Conservation (phyloP, 2,329 filamentous ascomycete species). For the Penicillium sp. region DNA sequence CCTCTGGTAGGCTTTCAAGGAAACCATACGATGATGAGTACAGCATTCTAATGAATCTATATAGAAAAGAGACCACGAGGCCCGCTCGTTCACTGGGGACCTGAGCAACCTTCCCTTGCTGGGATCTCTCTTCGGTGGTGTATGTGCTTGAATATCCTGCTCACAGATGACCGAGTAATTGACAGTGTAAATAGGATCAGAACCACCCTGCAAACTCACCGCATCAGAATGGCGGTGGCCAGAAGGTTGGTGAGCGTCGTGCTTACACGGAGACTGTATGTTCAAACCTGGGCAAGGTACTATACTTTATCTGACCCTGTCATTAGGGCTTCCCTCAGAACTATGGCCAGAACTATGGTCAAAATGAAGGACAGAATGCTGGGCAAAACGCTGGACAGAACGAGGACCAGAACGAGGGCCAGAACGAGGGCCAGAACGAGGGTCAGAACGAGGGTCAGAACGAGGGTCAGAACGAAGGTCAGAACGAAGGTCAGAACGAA, state of each 20-base stretch:
- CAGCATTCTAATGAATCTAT: neutral
- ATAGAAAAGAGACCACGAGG: constrained; percentile 3
- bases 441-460: constrained; percentile 3
- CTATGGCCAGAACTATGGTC: constrained; percentile 6
- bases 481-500: constrained; percentile 6
- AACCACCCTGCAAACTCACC: constrained; percentile 4
- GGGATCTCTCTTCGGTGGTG: constrained; percentile 14
- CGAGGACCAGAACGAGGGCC: constrained; percentile 3
- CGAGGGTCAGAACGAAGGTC: neutral
- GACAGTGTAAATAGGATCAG: constrained; percentile 7
- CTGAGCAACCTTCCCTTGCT: constrained; percentile 12
- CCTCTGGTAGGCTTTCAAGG: neutral
- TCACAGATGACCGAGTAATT: neutral
- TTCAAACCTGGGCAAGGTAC: neutral
- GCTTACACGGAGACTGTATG: neutral
- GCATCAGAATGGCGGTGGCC: neutral
- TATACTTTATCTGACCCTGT: neutral
- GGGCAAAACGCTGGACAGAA: constrained; percentile 7
- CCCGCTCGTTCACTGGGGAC: constrained; percentile 15
- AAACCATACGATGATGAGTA: no score
- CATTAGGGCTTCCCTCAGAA: constrained; percentile 3
- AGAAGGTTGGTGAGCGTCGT: neutral
- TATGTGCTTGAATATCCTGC: constrained; percentile 4
- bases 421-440: constrained; percentile 4
- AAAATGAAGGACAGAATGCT: constrained; percentile 1